phyloP scores from a whole-genome alignment of 345 rosid species.

The Gossypium stocksii region DNA sequence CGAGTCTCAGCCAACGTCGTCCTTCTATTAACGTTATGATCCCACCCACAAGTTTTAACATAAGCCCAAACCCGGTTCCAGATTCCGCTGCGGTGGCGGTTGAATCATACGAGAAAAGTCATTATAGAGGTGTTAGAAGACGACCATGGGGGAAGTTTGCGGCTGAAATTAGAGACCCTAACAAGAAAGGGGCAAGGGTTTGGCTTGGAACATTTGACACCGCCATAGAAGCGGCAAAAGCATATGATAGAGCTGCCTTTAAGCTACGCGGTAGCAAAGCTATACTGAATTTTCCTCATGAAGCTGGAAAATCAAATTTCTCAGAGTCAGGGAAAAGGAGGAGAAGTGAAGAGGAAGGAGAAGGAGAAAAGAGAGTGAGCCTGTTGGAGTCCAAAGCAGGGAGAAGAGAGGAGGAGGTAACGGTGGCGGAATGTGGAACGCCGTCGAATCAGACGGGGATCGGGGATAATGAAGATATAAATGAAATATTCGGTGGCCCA shows the following conservation, averaged over 20 bases:
- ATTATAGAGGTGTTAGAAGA: conserved; percentile 77
- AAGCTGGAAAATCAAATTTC: conserved; percentile 33
- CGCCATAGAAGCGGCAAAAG: conserved; percentile 79
- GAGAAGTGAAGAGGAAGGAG: conserved; percentile 28
- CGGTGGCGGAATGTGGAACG: conserved; percentile 38
- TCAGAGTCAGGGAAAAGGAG: conserved; percentile 34
- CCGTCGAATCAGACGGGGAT: conserved; percentile 84
- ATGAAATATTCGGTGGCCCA: conserved; percentile 63
- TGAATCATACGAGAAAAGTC: conserved; percentile 34
- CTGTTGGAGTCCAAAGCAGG: conserved; percentile 1
- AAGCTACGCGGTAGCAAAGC: conserved; percentile 87
- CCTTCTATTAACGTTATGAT: conserved; percentile 48
- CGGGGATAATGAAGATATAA: conserved; percentile 61
- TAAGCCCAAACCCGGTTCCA: conserved; percentile 20
- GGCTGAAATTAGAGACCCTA: conserved; percentile 90
- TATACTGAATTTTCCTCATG: conserved; percentile 86
- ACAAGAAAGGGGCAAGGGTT: conserved; percentile 68
- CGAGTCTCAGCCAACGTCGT: conserved; percentile 54
- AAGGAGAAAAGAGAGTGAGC: conserved; percentile 10
- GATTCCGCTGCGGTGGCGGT: neutral
- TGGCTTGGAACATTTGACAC: conserved; percentile 94
- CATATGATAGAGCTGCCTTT: conserved; percentile 86
- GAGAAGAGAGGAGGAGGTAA: conserved; percentile 25
- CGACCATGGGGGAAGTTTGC: conserved; percentile 93
- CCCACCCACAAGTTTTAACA: conserved; percentile 27